Evolutionary conservation across 306 rosid genomes (phyloP), one percentile per base, ranked within the genome.

Genomic region (Chamaecrista fasciculata): DNA sequence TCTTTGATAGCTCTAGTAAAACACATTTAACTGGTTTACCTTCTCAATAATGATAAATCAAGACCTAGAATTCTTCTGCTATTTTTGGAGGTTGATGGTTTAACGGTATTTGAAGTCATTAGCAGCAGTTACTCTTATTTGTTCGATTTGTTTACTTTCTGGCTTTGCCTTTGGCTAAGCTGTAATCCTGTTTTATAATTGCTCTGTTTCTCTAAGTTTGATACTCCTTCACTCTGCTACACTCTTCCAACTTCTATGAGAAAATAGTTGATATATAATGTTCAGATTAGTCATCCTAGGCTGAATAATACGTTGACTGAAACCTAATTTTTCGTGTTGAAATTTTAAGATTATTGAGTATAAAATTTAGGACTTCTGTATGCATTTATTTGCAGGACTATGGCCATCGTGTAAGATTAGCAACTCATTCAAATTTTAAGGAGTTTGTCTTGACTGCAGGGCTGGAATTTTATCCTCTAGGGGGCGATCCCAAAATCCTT

Each of bases 401-500:
- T 81, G 99, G 99, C 18, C 99, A 95, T 80, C 99, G 99, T 48
- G 96, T 91, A 72, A 87, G 99, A 80, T 84, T 95, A 66, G 99
- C 99, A 36, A 89, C 96, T 70, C 99, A 95, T 84, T 89, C 97
- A 73, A 95, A 95, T 84, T 95, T 95, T 63, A 95, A 95, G 82
- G 99, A 95, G 78, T 95, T 95, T 89, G 99, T 95, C 70, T 78
- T 91, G 89, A 91, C 99, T 58, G 87, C 99, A 76, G 99, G 99
- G 44, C 79, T 95, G 96, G 99, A 95, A 82, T 95, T 95, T 82
- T 91, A 82, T 76, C 95, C 97, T 28, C 76, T 91, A 71, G 99
- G 97, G 62, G 99, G 99, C 8, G 97, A 95, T 81, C 99, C 99
- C 4, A 95, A 95, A 78, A 82, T 95, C 66, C 97, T 95, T 76